Percentiles rank a stretch among this genome's conserved stretches.
Evolutionary conservation across 352 stramenopile genomes (phyloP).

Genomic region (Globisporangium ultimum): DNA sequence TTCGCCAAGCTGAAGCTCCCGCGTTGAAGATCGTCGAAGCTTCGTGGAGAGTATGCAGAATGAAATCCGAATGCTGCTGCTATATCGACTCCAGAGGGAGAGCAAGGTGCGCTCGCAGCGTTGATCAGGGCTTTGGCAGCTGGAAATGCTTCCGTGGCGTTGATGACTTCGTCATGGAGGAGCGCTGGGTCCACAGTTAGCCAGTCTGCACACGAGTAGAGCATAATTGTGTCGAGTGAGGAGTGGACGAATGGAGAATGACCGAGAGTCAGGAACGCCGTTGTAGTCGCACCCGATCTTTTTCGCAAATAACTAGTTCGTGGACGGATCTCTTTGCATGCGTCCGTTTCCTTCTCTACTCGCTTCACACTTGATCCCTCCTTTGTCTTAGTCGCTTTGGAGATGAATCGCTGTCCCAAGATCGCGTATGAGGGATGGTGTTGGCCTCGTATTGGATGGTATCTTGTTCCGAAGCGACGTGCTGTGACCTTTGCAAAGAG

Average conservation of each 20-base stretch:
- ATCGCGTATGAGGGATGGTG: too few relatives aligned
- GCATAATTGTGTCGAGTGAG: not conserved
- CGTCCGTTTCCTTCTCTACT: too few relatives aligned
- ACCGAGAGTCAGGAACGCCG: too few relatives aligned
- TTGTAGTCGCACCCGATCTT: conserved; percentile 4
- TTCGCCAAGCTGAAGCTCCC: conserved; percentile 7
- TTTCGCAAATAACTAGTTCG: conserved; percentile 13
- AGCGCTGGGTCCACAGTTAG: conserved; percentile 2
- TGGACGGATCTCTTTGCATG: too few relatives aligned
- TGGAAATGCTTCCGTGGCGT: not conserved
- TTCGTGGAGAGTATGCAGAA: not conserved
- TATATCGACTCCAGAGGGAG: not conserved
- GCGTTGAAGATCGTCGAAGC: conserved; percentile 7
- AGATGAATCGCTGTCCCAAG: too few relatives aligned
- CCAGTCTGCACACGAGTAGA: conserved; percentile 22
- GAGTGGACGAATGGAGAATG: too few relatives aligned
- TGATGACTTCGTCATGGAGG: not conserved
- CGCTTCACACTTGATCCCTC: too few relatives aligned
- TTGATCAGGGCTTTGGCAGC: not conserved
- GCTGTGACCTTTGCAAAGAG: too few relatives aligned
- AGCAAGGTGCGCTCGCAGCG: not conserved
- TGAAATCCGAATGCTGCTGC: not conserved
- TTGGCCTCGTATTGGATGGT: too few relatives aligned
- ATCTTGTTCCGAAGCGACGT: too few relatives aligned
- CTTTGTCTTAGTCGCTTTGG: too few relatives aligned